phyloP scores from a whole-genome alignment of 768 basidiomycete species.

The Boletales sp. region DNA sequence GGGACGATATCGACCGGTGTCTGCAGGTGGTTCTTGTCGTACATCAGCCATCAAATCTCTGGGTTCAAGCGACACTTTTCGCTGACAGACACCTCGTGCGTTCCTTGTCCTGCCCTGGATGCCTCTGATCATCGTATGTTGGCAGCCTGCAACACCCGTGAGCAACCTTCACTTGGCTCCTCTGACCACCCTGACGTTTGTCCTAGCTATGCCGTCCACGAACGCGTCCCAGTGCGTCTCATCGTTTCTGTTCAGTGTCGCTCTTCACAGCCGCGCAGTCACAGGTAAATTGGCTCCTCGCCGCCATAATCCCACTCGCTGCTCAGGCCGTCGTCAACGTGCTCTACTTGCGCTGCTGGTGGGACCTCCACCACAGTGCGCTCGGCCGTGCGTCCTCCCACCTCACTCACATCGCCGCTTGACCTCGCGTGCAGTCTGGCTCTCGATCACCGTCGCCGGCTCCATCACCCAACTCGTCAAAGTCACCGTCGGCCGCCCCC shows the following conservation, averaged over 20 bases:
- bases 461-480: conserved; percentile 81
- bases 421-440: conserved; percentile 45
- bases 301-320: conserved; percentile 53
- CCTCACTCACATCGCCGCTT: background rate
- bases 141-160: conserved; percentile 37
- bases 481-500: conserved; percentile 81
- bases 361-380: conserved; percentile 81
- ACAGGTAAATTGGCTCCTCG: conserved; percentile 45
- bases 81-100: conserved; percentile 69
- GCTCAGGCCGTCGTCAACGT: conserved; percentile 66
- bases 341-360: conserved; percentile 72
- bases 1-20: background rate
- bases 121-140: background rate
- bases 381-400: conserved; percentile 23
- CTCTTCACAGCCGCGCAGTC: conserved; percentile 7
- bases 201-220: conserved; percentile 58
- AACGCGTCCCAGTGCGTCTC: conserved; percentile 52
- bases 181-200: background rate
- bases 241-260: background rate
- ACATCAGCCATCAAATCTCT: conserved; percentile 49
- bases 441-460: conserved; percentile 71
- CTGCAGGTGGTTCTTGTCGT: conserved; percentile 52
- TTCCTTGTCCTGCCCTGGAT: conserved; percentile 6
- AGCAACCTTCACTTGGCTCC: conserved; percentile 10
- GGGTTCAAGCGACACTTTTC: conserved; percentile 81